Percentiles rank a stretch among this genome's conserved stretches.
Evolutionary conservation across 2,329 filamentous ascomycete species (phyloP).

Genomic region (Mycogone perniciosa): DNA sequence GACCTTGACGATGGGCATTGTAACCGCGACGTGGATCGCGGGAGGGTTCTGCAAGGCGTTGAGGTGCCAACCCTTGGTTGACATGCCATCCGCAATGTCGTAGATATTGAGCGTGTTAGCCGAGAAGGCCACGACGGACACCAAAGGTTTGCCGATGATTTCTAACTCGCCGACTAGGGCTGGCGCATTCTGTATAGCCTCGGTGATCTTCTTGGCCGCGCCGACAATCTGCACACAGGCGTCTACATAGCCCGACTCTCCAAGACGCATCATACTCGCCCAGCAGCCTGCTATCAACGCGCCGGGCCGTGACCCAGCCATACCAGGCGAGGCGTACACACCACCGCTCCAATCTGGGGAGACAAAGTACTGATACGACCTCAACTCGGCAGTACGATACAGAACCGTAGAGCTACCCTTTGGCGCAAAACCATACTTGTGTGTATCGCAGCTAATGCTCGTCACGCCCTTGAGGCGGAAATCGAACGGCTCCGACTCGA

Average conservation of each 20-base stretch:
- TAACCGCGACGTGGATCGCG: conserved; percentile 91
- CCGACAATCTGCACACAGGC: conserved; percentile 85
- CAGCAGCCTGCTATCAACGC: conserved; percentile 95
- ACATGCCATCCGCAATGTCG: conserved; percentile 87
- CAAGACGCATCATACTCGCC: conserved; percentile 83
- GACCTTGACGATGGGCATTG: conserved; percentile 73
- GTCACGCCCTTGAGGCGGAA: conserved; percentile 93
- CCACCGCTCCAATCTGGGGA: conserved; percentile 92
- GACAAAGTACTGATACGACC: conserved; percentile 94
- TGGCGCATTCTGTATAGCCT: conserved; percentile 64
- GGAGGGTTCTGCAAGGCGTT: conserved; percentile 89
- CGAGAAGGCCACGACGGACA: conserved; percentile 84
- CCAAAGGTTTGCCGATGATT: conserved; percentile 77
- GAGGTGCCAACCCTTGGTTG: conserved; percentile 81
- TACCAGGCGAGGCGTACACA: conserved; percentile 87
- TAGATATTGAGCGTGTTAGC: conserved; percentile 86
- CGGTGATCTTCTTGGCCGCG: conserved; percentile 73
- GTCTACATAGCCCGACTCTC: conserved; percentile 80
- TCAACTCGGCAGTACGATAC: conserved; percentile 73
- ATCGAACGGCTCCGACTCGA: conserved; percentile 82
- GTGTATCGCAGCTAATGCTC: conserved; percentile 92
- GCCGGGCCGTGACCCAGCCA: conserved; percentile 86
- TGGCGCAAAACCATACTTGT: conserved; percentile 98
- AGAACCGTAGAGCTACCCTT: conserved; percentile 94
- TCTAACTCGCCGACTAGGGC: conserved; percentile 65